Conservation (phyloP, 164 flowering plant genomes). For the Dillenia turbinata region DNA sequence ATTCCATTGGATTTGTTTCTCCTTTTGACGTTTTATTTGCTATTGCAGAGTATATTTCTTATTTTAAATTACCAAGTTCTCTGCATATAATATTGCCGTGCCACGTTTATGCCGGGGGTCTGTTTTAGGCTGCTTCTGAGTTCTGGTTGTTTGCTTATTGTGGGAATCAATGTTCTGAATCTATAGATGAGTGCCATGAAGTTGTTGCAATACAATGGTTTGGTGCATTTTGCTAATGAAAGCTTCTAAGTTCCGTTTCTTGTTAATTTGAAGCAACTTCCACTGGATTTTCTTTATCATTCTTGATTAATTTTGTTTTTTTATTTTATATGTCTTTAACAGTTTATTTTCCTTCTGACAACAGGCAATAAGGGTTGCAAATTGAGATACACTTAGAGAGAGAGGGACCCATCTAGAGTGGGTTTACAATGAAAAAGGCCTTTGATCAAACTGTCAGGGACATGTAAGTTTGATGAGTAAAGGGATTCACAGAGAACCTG, state of each 20-base stretch:
- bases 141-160: too few species aligned
- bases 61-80: too few species aligned
- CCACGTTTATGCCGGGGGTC: too few species aligned
- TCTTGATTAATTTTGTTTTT: not conserved
- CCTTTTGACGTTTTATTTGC: too few species aligned
- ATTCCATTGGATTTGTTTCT: too few species aligned
- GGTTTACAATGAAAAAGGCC: slow-evolving; percentile 73
- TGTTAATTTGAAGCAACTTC: not conserved
- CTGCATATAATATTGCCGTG: too few species aligned
- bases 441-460: slow-evolving; percentile 92
- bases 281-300: too few species aligned
- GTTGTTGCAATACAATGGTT: not conserved
- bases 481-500: too few species aligned
- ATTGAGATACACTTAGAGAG: slow-evolving; percentile 10
- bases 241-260: not conserved
- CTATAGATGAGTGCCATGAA: not conserved
- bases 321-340: slow-evolving; percentile 5
- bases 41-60: too few species aligned
- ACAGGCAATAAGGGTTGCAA: not conserved
- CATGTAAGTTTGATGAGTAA: slow-evolving; percentile 46
- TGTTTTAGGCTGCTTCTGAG: too few species aligned
- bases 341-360: slow-evolving; percentile 2
- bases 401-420: slow-evolving; percentile 10
- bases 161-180: too few species aligned
- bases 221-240: not conserved